Evolutionary conservation across 139 green algal genomes (phyloP).

Genomic region (Tetradesmus obliquus): DNA sequence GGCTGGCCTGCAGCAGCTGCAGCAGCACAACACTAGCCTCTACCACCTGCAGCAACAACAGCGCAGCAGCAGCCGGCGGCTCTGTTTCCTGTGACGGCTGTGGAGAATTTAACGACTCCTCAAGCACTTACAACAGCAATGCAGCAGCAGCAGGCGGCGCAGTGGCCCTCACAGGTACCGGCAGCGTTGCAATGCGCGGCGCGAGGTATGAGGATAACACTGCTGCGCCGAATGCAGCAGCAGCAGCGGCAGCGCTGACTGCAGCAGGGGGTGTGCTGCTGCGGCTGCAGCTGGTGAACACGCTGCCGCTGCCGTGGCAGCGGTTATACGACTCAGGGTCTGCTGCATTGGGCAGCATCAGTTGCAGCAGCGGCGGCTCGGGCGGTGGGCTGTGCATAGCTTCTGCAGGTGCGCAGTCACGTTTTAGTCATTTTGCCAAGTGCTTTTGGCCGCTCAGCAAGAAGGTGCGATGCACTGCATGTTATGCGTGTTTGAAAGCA

Average conservation of each 20-base stretch:
- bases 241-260: too few relatives aligned
- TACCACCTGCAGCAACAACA: neutral
- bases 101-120: neutral
- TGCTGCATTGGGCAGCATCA: neutral
- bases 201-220: neutral
- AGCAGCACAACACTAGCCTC: neutral
- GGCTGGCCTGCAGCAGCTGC: slow-evolving; percentile 4
- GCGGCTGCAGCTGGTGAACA: neutral
- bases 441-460: too few relatives aligned
- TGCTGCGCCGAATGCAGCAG: neutral
- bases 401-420: too few relatives aligned
- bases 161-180: slow-evolving; percentile 2
- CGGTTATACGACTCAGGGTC: neutral
- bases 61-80: neutral
- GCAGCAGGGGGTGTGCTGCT: neutral
- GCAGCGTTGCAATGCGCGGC: neutral
- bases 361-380: slow-evolving; percentile 1
- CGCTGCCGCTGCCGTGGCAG: neutral
- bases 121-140: neutral
- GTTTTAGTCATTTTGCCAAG: too few relatives aligned
- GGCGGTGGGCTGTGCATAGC: slow-evolving; percentile 2
- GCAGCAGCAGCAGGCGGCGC: slow-evolving; percentile 2
- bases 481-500: too few relatives aligned
- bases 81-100: neutral
- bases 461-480: too few relatives aligned